phyloP scores from a whole-genome alignment of 31 red algal species.

The Porphyra umbilicalis region DNA sequence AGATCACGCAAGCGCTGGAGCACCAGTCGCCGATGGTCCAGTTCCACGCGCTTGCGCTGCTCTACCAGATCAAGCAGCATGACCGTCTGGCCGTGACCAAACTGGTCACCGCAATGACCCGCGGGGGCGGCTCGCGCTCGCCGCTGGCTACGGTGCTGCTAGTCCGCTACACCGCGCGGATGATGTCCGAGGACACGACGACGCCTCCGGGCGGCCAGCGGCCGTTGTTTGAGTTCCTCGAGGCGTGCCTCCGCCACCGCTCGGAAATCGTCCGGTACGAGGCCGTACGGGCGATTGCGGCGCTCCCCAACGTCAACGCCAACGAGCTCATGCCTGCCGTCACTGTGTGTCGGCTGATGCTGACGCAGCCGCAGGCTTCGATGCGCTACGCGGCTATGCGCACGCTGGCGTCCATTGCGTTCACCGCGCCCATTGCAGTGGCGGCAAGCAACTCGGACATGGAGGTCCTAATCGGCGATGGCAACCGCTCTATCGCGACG shows the following conservation, averaged over 20 bases:
- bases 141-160: slow-evolving; percentile 85
- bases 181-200: slow-evolving; percentile 43
- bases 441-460: slow-evolving; percentile 77
- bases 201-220: slow-evolving; percentile 1
- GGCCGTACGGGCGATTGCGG: slow-evolving; percentile 73
- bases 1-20: slow-evolving; percentile 87
- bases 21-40: slow-evolving; percentile 95
- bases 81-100: slow-evolving; percentile 87
- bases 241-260: slow-evolving; percentile 79
- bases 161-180: slow-evolving; percentile 70
- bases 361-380: slow-evolving; percentile 55
- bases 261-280: slow-evolving; percentile 90
- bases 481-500: slow-evolving; percentile 90
- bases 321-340: slow-evolving; percentile 71
- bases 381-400: slow-evolving; percentile 81
- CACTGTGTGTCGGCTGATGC: slow-evolving; percentile 64
- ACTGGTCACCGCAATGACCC: slow-evolving; percentile 68
- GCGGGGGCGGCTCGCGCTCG: slow-evolving; percentile 64
- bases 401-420: slow-evolving; percentile 65
- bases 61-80: slow-evolving; percentile 86
- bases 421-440: slow-evolving; percentile 42
- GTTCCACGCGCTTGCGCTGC: slow-evolving; percentile 84
- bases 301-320: slow-evolving; percentile 49
- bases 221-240: slow-evolving; percentile 74
- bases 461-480: slow-evolving; percentile 85